phyloP scores from a whole-genome alignment of 805 yeast species.

The Saturnispora besseyi region DNA sequence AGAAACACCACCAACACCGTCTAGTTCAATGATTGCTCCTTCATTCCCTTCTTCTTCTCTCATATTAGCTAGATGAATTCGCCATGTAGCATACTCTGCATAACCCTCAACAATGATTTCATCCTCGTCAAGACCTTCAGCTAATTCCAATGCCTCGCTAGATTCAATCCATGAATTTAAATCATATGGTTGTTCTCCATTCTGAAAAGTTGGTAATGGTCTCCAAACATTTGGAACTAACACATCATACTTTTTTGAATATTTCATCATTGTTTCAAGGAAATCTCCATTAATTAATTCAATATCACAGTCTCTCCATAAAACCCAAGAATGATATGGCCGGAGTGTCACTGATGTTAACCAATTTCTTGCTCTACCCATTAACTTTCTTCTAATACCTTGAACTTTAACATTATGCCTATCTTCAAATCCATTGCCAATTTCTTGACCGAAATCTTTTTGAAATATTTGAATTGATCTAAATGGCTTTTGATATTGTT shows the following conservation, averaged over 20 bases:
- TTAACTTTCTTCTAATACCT: conserved; percentile 72
- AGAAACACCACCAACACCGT: conserved; percentile 85
- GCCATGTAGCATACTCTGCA: conserved; percentile 79
- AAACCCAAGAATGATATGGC: conserved; percentile 85
- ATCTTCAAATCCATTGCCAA: conserved; percentile 79
- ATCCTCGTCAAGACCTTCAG: conserved; percentile 58
- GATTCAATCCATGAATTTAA: conserved; percentile 95
- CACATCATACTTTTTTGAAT: conserved; percentile 50
- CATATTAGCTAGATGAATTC: conserved; percentile 71
- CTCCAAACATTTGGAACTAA: conserved; percentile 92
- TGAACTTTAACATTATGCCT: conserved; percentile 80
- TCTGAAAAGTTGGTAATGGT: conserved; percentile 87
- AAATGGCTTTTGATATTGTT: conserved; percentile 57
- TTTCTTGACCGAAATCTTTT: conserved; percentile 74
- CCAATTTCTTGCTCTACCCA: conserved; percentile 89
- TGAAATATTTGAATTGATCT: conserved; percentile 71
- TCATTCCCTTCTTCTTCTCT: conserved; percentile 54
- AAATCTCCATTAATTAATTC: conserved; percentile 76
- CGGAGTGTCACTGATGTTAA: conserved; percentile 61
- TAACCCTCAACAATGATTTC: conserved; percentile 86
- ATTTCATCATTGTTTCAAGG: conserved; percentile 63
- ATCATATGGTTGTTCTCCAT: conserved; percentile 90
- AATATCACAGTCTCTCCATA: conserved; percentile 84
- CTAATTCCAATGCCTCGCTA: conserved; percentile 61
- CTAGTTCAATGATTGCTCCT: conserved; percentile 57